Conservation (phyloP, 352 stramenopile genomes). For the Phytophthora idaei region DNA sequence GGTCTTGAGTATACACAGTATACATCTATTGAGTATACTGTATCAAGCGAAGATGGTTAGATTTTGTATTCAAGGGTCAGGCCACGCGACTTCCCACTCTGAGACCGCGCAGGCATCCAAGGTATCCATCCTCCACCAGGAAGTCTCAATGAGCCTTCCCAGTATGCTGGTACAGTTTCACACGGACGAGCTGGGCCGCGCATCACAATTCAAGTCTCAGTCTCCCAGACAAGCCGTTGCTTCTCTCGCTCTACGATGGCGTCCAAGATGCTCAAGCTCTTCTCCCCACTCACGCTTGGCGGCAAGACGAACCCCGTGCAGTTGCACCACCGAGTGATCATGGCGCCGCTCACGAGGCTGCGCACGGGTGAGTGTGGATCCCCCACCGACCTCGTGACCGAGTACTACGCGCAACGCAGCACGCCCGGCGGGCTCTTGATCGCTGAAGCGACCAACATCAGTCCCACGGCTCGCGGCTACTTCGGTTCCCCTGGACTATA, state of each 20-base stretch:
- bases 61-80: background rate
- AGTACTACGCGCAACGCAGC: slow-evolving; percentile 70
- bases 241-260: slow-evolving; percentile 7
- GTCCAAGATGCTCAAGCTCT: slow-evolving; percentile 45
- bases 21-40: background rate
- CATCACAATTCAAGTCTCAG: slow-evolving; percentile 13
- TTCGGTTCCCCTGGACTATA: slow-evolving; percentile 59
- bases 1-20: background rate
- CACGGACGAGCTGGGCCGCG: background rate
- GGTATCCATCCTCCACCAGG: background rate
- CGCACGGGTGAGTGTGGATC: slow-evolving; percentile 41
- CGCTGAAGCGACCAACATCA: slow-evolving; percentile 65
- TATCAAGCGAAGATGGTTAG: background rate
- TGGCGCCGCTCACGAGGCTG: slow-evolving; percentile 66
- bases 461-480: slow-evolving; percentile 41
- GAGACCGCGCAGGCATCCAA: background rate
- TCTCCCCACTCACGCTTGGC: slow-evolving; percentile 50
- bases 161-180: too few relatives aligned
- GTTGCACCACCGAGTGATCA: slow-evolving; percentile 62
- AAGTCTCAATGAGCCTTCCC: too few relatives aligned
- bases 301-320: slow-evolving; percentile 42
- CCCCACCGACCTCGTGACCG: slow-evolving; percentile 39
- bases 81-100: slow-evolving; percentile 4
- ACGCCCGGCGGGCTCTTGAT: slow-evolving; percentile 62
- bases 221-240: background rate